phyloP scores from a whole-genome alignment of 352 stramenopile species.

The Globisporangium barbulae region DNA sequence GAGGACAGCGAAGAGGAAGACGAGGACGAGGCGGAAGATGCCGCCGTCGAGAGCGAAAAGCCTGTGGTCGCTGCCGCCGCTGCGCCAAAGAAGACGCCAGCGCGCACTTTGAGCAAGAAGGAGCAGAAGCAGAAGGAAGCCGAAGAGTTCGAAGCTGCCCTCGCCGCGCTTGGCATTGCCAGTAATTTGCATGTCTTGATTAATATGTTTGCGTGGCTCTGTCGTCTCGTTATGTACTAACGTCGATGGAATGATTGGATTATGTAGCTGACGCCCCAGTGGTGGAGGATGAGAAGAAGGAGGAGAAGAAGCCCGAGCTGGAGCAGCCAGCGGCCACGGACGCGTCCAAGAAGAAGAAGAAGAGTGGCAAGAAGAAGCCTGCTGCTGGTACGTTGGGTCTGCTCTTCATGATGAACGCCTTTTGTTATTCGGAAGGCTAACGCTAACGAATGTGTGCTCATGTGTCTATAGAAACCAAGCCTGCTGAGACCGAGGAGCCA shows the following conservation, averaged over 20 bases:
- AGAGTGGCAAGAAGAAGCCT: slow-evolving; percentile 58
- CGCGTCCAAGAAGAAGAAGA: slow-evolving; percentile 60
- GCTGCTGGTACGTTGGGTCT: slow-evolving; percentile 9
- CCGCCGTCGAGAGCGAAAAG: slow-evolving; percentile 17
- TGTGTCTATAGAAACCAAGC: slow-evolving; percentile 16
- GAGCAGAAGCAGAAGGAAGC: slow-evolving; percentile 79
- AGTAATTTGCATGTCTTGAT: slow-evolving; percentile 16
- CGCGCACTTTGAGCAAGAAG: slow-evolving; percentile 67
- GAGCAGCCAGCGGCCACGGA: slow-evolving; percentile 23
- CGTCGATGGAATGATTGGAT: background rate
- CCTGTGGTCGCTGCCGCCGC: slow-evolving; percentile 1
- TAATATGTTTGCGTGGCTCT: too few species aligned
- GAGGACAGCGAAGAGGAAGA: slow-evolving; percentile 41
- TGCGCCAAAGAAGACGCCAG: slow-evolving; percentile 34
- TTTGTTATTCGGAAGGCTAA: background rate
- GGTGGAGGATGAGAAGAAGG: slow-evolving; percentile 43
- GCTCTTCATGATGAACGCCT: background rate
- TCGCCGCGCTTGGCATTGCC: slow-evolving; percentile 66
- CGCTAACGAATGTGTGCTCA: background rate
- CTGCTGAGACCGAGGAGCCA: slow-evolving; percentile 22
- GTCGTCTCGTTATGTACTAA: background rate
- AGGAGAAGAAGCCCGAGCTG: slow-evolving; percentile 33
- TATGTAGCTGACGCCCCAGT: slow-evolving; percentile 10
- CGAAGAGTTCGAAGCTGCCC: slow-evolving; percentile 66
- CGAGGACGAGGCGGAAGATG: slow-evolving; percentile 36